Conservation (phyloP, 2,329 filamentous ascomycete genomes). For the Purpureocillium takamizusanense region DNA sequence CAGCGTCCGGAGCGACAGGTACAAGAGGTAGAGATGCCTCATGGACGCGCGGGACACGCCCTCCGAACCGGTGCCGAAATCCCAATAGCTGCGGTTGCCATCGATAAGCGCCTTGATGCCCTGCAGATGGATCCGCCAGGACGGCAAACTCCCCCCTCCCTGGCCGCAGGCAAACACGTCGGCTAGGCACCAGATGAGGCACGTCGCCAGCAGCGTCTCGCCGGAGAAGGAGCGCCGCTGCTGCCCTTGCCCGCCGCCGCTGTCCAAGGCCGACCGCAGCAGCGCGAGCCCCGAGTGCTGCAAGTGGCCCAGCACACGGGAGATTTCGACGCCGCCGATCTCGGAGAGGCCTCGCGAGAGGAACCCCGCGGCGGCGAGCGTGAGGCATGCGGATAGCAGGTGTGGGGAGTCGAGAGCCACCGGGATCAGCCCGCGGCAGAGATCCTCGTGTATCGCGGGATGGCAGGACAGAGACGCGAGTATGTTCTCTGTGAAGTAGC, state of each 20-base stretch:
- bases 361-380: slow-evolving; percentile 15
- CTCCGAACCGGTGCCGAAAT: neutral
- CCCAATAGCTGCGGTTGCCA: slow-evolving; percentile 1
- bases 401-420: slow-evolving; percentile 16
- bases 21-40: slow-evolving; percentile 17
- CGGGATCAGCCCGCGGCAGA: slow-evolving; percentile 15
- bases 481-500: slow-evolving; percentile 16
- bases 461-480: slow-evolving; percentile 17
- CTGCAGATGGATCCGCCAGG: slow-evolving; percentile 16
- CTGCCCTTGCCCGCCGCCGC: slow-evolving; percentile 6
- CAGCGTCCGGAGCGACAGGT: slow-evolving; percentile 16
- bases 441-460: slow-evolving; percentile 15
- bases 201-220: slow-evolving; percentile 16
- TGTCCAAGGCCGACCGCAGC: slow-evolving; percentile 11
- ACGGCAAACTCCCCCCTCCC: slow-evolving; percentile 8
- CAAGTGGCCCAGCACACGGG: slow-evolving; percentile 12
- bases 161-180: slow-evolving; percentile 15
- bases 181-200: slow-evolving; percentile 18
- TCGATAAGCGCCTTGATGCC: slow-evolving; percentile 15
- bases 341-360: slow-evolving; percentile 12
- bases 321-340: slow-evolving; percentile 12
- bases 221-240: neutral
- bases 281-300: slow-evolving; percentile 14
- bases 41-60: slow-evolving; percentile 9
- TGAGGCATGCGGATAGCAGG: slow-evolving; percentile 16